Percentiles rank a stretch among this genome's conserved stretches.
Conservation (phyloP, 164 flowering plant species). For the Houttuynia cordata region DNA sequence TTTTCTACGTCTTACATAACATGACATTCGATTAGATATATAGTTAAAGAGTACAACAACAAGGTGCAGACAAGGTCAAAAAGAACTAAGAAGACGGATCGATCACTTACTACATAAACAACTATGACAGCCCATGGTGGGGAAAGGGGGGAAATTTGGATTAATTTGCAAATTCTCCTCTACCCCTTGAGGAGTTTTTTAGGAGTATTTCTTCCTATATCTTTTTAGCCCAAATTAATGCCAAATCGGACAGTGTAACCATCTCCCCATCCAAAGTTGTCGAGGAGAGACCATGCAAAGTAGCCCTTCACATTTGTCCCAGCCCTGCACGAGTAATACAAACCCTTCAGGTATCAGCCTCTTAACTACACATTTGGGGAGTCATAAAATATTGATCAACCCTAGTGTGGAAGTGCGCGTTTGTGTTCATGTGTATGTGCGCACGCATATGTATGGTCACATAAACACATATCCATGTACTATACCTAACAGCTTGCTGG, state of each 20-base stretch:
- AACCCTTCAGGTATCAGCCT: not conserved
- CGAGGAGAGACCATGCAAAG: slow-evolving; percentile 36
- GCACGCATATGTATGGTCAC: not conserved
- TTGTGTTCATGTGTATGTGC: too few species aligned
- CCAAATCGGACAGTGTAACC: slow-evolving; percentile 28
- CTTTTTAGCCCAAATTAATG: slow-evolving; percentile 18
- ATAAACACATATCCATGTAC: too few species aligned
- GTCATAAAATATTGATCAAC: not conserved
- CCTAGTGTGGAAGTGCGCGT: too few species aligned
- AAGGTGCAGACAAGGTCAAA: too few species aligned
- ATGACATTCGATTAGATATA: too few species aligned
- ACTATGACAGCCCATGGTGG: too few species aligned
- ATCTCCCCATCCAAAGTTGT: slow-evolving; percentile 32
- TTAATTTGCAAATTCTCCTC: too few species aligned
- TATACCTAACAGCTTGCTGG: slow-evolving; percentile 16
- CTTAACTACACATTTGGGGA: not conserved
- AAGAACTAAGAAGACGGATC: too few species aligned
- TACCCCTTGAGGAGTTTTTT: slow-evolving; percentile 19
- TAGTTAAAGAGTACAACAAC: too few species aligned
- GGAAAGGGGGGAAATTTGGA: too few species aligned
- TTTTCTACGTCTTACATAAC: too few species aligned
- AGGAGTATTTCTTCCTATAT: slow-evolving; percentile 25
- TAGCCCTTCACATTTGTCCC: slow-evolving; percentile 31
- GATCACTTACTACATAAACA: too few species aligned
- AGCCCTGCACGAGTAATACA: slow-evolving; percentile 11